Evolutionary conservation across 202 grass and related monocot species (phyloP), one percentile per base, ranked within the genome.

Genomic region (Setaria viridis): DNA sequence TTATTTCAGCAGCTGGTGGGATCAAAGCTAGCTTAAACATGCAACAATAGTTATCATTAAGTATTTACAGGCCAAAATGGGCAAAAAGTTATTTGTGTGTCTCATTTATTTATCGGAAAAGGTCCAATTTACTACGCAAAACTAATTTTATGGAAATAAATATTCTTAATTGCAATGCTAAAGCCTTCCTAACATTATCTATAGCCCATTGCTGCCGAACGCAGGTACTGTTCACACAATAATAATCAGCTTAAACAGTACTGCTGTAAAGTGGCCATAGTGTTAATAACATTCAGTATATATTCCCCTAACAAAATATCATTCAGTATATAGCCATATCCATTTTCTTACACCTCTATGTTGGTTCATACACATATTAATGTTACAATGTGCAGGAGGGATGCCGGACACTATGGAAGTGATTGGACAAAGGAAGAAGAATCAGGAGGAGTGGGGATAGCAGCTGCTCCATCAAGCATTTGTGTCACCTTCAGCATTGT

Each of bases 401-500:
- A 60, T 2, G 17, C 43, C 57, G 6, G 13, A 60, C 2, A 19
- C 43, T 72, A 72, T 54, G 6, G 39, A 77, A 87, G 55, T 3
- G 74, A 79, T 55, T 67, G 53, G 17, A 63, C 34, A 68, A 83
- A 81, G 2, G 81, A 91, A 7, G 85, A 87, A 58, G 79, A 59
- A 51, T 96, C 81, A 34, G 87, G 74, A 15, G 84, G 94, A 17
- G 74, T 30, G 13, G 73, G 67, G 14, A 91, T 74, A 4, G 67
- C 21, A 46, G 77, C 77, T 33, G 68, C 67, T 62, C 94, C 94
- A 68, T 94, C 94, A 14, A 97, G 85, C 91, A 94, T 94, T 20
- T 84, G 82, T 33, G 68, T 79, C 80, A 92, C 94, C 43, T 94
- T 94, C 12, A 79, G 76, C 92, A 94, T 97, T 17, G 89, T 81